phyloP scores from a whole-genome alignment of 345 rosid genomes.

The Populus pruinosa region DNA sequence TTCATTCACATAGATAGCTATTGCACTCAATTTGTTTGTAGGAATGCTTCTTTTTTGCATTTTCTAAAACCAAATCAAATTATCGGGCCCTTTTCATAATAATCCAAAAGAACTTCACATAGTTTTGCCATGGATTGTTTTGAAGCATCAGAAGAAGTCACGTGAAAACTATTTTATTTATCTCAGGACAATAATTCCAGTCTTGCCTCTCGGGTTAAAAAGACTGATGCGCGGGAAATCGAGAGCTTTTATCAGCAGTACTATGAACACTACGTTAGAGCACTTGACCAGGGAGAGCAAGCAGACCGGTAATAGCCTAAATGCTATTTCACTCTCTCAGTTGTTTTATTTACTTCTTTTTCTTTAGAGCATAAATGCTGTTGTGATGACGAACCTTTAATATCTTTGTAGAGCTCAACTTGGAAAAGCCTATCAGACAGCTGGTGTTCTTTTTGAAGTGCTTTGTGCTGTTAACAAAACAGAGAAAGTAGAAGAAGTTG shows the following conservation, averaged over 20 bases:
- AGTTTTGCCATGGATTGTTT: constrained; percentile 1
- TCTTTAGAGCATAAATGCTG: neutral
- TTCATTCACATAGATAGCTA: neutral
- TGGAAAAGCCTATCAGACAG: constrained; percentile 97
- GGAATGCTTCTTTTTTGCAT: constrained; percentile 5
- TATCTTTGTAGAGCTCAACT: constrained; percentile 82
- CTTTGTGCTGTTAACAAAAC: constrained; percentile 95
- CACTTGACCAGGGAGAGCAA: constrained; percentile 92
- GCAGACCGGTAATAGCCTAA: constrained; percentile 71
- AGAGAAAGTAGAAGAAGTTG: constrained; percentile 99
- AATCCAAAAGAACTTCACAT: neutral
- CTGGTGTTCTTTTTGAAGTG: constrained; percentile 96
- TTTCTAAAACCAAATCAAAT: neutral
- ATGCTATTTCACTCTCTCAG: neutral
- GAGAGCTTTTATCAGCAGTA: constrained; percentile 90
- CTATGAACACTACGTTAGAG: constrained; percentile 83
- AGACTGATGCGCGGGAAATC: constrained; percentile 95
- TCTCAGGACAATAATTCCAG: constrained; percentile 86
- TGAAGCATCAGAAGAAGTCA: constrained; percentile 3
- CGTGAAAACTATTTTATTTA: neutral
- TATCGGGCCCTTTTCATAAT: neutral
- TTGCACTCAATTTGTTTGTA: neutral
- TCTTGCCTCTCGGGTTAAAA: constrained; percentile 88
- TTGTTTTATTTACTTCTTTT: neutral
- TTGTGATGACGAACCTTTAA: neutral